These are phyloP conservation scores for Parascedosporium putredinis DNA, from an alignment of 2,329 filamentous ascomycete genomes.

Conservation along the genomic window DNA sequence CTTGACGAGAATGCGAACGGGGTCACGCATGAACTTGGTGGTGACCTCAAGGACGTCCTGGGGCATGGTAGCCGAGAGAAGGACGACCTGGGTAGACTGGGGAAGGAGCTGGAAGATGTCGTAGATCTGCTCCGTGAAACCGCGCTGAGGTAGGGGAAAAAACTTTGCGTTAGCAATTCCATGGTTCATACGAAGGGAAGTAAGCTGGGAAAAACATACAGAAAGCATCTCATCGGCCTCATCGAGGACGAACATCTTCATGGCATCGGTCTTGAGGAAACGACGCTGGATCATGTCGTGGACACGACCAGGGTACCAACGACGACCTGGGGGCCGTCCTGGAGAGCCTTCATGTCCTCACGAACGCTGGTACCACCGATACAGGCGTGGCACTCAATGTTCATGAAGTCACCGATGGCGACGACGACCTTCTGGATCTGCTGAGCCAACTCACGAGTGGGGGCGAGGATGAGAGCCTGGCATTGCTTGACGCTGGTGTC, in stretches of 20 bases:
- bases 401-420: conserved; percentile 99
- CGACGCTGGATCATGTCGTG: conserved; percentile 99
- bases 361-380: conserved; percentile 97
- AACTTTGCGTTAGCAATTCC: too few species aligned
- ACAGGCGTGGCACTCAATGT: conserved; percentile 96
- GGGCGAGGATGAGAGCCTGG: conserved; percentile 96
- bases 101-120: conserved; percentile 99
- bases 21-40: conserved; percentile 99
- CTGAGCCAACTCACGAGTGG: conserved; percentile 95
- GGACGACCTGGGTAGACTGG: conserved; percentile 95
- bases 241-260: conserved; percentile 99
- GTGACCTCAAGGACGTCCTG: conserved; percentile 99
- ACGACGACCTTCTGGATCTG: conserved; percentile 99
- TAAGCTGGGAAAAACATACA: conserved; percentile 35
- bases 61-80: conserved; percentile 96
- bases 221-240: conserved; percentile 99
- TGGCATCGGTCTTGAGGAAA: conserved; percentile 89
- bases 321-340: conserved; percentile 93
- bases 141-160: conserved; percentile 46
- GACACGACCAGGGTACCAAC: conserved; percentile 96
- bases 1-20: conserved; percentile 98
- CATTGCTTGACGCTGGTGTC: conserved; percentile 89
- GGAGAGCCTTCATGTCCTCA: conserved; percentile 96
- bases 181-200: too few species aligned
- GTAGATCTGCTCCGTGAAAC: conserved; percentile 99